A percentile compares a stretch with the other conserved stretches of the same genome.
Conservation (phyloP, 805 yeast genomes). For the Cyberlindnera sargentensis region DNA sequence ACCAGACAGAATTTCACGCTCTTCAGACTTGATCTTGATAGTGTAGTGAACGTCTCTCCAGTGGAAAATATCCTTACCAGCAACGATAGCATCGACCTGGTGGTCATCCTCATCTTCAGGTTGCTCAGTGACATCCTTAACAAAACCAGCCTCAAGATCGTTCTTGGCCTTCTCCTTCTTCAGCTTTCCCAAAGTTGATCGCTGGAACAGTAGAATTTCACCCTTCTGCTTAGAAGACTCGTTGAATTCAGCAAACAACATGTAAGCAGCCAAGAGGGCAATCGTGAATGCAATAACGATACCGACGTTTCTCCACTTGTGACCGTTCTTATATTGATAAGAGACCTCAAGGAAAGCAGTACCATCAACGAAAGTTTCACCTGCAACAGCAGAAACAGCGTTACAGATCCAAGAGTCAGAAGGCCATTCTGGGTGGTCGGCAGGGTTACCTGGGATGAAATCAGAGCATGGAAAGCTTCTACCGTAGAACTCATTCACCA, state of each 20-base stretch:
- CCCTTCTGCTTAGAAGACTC: conserved; percentile 64
- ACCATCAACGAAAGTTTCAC: conserved; percentile 42
- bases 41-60: conserved; percentile 75
- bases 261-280: conserved; percentile 48
- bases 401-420: conserved; percentile 40
- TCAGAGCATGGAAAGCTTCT: conserved; percentile 37
- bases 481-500: conserved; percentile 51
- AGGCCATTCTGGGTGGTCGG: conserved; percentile 19
- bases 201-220: conserved; percentile 58
- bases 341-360: conserved; percentile 37
- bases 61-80: conserved; percentile 52
- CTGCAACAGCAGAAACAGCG: conserved; percentile 52
- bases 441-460: conserved; percentile 39
- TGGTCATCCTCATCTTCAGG: conserved; percentile 20
- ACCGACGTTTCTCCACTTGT: conserved; percentile 63
- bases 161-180: conserved; percentile 32
- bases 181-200: conserved; percentile 38
- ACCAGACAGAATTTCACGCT: conserved; percentile 51
- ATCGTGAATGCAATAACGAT: conserved; percentile 49
- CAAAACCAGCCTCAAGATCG: conserved; percentile 22
- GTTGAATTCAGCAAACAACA: conserved; percentile 48
- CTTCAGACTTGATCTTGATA: conserved; percentile 53
- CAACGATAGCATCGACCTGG: conserved; percentile 24
- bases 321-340: conserved; percentile 36
- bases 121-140: conserved; percentile 24